Percentiles rank a stretch among this genome's conserved stretches.
These are phyloP conservation scores for Fusarium subtropicale DNA, from an alignment of 2,329 filamentous ascomycete species.

Conservation along the genomic window DNA sequence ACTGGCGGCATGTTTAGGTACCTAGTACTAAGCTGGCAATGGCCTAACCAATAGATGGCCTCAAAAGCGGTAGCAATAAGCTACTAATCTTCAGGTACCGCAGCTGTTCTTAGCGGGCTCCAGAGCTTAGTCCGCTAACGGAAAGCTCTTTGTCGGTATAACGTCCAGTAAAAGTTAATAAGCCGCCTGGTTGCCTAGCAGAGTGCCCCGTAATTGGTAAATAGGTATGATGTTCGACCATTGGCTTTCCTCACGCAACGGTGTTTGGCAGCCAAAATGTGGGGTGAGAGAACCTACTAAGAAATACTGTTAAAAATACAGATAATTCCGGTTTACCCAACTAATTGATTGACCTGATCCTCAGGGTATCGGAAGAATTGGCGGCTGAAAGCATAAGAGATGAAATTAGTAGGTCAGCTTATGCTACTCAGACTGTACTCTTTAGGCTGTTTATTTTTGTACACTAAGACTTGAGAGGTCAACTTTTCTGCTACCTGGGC, in stretches of 20 bases:
- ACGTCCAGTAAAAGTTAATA: constrained; percentile 12
- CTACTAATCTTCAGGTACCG: neutral
- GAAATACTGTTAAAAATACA: neutral
- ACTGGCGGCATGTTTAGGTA: constrained; percentile 16
- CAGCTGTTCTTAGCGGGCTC: constrained; percentile 23
- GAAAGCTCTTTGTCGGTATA: constrained; percentile 8
- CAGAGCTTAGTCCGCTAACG: constrained; percentile 16
- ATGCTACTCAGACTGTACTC: no score
- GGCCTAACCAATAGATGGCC: constrained; percentile 27
- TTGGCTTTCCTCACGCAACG: neutral
- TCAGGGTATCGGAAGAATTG: no score
- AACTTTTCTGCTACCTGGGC: no score
- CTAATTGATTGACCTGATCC: no score
- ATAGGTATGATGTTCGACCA: neutral
- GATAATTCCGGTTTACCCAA: no score
- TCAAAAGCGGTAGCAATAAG: constrained; percentile 3
- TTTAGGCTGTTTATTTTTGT: no score
- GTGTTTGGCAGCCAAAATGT: neutral
- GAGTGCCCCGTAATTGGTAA: constrained; percentile 4
- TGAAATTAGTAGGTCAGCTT: no score
- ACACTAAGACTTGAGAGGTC: no score
- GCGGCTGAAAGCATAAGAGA: no score
- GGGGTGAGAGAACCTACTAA: neutral
- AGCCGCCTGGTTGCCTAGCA: constrained; percentile 12
- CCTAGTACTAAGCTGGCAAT: neutral